Conservation (phyloP, 495 filamentous ascomycete genomes). For the Penicillium bovifimosum region DNA sequence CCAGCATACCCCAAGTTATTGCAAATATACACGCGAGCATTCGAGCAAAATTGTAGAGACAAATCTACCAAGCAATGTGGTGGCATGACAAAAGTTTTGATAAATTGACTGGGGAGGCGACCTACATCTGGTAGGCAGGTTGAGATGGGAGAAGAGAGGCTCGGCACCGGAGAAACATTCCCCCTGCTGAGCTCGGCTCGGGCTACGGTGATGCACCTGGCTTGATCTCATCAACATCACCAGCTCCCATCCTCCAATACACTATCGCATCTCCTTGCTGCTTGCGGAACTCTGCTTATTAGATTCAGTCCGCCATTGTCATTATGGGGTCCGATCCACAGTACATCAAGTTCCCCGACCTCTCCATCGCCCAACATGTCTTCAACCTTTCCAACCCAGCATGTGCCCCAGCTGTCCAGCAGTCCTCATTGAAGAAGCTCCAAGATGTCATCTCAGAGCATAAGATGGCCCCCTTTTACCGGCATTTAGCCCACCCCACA, state of each 20-base stretch:
- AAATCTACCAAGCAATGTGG: no score
- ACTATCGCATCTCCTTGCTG: constrained; percentile 8
- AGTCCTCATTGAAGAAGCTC: constrained; percentile 72
- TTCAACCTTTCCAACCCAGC: constrained; percentile 93
- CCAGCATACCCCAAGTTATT: no score
- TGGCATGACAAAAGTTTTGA: no score
- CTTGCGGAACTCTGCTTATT: background rate
- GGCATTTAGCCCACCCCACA: constrained; percentile 87
- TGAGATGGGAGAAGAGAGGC: background rate
- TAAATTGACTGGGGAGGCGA: background rate
- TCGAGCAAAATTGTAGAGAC: no score
- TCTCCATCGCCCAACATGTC: constrained; percentile 90
- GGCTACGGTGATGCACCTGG: constrained; percentile 34
- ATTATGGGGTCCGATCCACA: constrained; percentile 96
- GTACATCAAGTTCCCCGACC: constrained; percentile 90
- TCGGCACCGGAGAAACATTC: constrained; percentile 34
- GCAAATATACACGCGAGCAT: no score
- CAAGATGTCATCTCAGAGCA: constrained; percentile 89
- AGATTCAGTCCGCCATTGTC: constrained; percentile 17
- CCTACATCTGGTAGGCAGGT: background rate
- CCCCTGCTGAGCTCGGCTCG: constrained; percentile 44
- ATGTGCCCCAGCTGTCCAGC: constrained; percentile 58
- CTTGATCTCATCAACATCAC: constrained; percentile 17
- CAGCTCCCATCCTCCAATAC: constrained; percentile 7
- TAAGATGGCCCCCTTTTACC: constrained; percentile 96